Percentiles rank a stretch among this genome's conserved stretches.
These are phyloP conservation scores for Mucor plumbeus DNA, from an alignment of 371 early-diverging fungal species.

Conservation along the genomic window DNA sequence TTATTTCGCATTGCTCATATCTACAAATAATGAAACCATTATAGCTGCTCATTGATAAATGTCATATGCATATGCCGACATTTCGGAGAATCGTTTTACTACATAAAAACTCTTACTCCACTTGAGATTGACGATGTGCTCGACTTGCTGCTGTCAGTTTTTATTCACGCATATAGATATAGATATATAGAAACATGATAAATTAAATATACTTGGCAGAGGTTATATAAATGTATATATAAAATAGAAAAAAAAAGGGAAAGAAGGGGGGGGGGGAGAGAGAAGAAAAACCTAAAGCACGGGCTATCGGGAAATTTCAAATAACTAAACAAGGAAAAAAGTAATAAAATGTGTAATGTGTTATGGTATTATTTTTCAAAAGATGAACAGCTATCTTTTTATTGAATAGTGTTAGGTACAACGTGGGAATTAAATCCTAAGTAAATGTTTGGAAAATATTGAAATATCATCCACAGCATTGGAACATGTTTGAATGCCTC, in stretches of 20 bases:
- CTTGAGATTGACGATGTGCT: neutral
- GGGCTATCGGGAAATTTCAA: neutral
- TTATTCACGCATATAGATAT: neutral
- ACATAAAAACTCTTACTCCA: neutral
- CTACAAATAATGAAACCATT: neutral
- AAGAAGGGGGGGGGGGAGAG: neutral
- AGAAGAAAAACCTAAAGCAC: conserved; percentile 1
- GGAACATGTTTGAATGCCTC: neutral
- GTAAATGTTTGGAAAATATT: neutral
- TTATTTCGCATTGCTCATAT: neutral
- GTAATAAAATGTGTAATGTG: conserved; percentile 9
- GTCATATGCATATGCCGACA: neutral
- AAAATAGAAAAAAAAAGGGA: neutral
- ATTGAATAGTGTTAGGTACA: neutral
- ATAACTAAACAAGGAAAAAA: conserved; percentile 2
- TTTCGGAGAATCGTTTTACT: neutral
- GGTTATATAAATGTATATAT: too few relatives aligned
- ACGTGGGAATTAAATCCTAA: conserved; percentile 7
- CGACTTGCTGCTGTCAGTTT: neutral
- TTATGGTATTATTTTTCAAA: conserved; percentile 5
- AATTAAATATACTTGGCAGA: neutral
- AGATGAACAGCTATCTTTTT: conserved; percentile 6
- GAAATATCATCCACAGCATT: neutral
- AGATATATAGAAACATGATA: neutral
- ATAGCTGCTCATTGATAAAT: neutral